Conservation (phyloP, 495 filamentous ascomycete species). For the Lophiostoma macrostomum region DNA sequence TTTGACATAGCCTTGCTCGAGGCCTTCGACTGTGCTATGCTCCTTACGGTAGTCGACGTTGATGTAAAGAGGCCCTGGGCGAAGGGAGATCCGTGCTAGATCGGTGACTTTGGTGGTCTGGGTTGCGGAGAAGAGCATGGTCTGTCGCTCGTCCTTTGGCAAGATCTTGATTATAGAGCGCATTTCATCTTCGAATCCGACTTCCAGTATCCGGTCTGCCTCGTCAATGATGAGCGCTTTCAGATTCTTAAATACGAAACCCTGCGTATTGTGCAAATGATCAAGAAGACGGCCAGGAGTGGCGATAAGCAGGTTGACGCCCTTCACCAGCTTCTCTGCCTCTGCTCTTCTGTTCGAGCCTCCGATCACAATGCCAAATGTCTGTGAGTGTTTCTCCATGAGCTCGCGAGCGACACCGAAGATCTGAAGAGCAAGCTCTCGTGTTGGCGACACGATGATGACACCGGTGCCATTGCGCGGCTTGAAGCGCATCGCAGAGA, state of each 20-base stretch:
- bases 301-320: conserved; percentile 89
- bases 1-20: conserved; percentile 93
- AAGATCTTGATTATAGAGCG: conserved; percentile 90
- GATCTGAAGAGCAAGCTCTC: conserved; percentile 92
- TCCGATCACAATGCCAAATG: conserved; percentile 92
- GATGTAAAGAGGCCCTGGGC: conserved; percentile 91
- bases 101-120: conserved; percentile 99
- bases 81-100: conserved; percentile 86
- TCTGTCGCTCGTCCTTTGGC: conserved; percentile 76
- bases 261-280: conserved; percentile 85
- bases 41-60: conserved; percentile 82
- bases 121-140: conserved; percentile 95
- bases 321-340: conserved; percentile 89
- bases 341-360: conserved; percentile 89
- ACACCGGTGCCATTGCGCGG: conserved; percentile 79
- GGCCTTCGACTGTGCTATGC: conserved; percentile 80
- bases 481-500: conserved; percentile 85
- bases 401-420: conserved; percentile 93
- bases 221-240: conserved; percentile 87
- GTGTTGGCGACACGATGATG: conserved; percentile 80
- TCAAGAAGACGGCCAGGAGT: conserved; percentile 92
- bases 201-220: conserved; percentile 90
- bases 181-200: conserved; percentile 99
- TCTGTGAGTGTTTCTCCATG: conserved; percentile 84
- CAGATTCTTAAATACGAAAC: conserved; percentile 91